Evolutionary conservation across 306 rosid genomes (phyloP).

Genomic region (Cicer bijugum): DNA sequence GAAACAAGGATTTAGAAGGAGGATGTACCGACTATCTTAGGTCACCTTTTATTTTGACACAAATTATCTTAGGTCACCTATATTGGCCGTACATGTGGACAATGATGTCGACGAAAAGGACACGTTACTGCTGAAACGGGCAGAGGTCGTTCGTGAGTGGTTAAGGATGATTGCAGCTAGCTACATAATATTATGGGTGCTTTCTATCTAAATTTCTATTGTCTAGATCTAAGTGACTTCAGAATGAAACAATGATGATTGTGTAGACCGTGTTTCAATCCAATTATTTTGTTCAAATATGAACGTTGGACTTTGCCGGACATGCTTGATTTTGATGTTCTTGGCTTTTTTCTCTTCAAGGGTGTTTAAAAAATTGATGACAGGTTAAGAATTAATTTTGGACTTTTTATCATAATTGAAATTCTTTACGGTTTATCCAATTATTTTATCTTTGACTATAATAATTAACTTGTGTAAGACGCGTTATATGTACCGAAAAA

Average conservation of each 20-base stretch:
- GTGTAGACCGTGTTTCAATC: background rate
- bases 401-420: background rate
- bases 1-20: background rate
- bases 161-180: background rate
- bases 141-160: background rate
- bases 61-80: background rate
- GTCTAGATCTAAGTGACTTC: background rate
- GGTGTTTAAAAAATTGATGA: no score
- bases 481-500: no score
- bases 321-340: constrained; percentile 24
- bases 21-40: background rate
- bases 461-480: no score
- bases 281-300: constrained; percentile 36
- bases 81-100: constrained; percentile 47
- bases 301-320: constrained; percentile 44
- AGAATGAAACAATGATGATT: constrained; percentile 18
- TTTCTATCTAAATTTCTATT: background rate
- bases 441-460: no score
- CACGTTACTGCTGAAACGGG: constrained; percentile 18
- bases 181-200: background rate
- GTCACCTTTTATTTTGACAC: background rate
- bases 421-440: no score
- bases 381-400: background rate
- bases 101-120: background rate
- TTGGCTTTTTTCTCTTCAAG: constrained; percentile 2